phyloP scores from a whole-genome alignment of 2,329 filamentous ascomycete species.

The Nigrograna mackinnonii region DNA sequence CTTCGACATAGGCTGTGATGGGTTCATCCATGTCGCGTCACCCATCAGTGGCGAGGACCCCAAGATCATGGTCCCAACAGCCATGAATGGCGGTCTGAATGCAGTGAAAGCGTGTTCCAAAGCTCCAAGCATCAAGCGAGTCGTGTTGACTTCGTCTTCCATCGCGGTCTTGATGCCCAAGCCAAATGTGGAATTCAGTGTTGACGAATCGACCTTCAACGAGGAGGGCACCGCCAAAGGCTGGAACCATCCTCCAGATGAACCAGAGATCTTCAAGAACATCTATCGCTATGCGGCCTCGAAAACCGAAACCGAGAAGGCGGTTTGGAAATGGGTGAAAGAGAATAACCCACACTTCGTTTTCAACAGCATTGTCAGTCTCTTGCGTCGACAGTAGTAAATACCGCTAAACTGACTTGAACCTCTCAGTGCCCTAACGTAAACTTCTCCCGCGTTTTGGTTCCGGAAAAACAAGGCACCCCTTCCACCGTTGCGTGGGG shows the following conservation, averaged over 20 bases:
- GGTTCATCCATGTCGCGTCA: slow-evolving; percentile 49
- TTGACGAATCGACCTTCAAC: not conserved
- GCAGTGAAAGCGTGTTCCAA: slow-evolving; percentile 46
- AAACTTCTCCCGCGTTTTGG: slow-evolving; percentile 41
- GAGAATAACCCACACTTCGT: slow-evolving; percentile 49
- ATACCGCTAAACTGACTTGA: slow-evolving; percentile 2
- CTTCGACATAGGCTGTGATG: slow-evolving; percentile 34
- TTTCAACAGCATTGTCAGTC: slow-evolving; percentile 43
- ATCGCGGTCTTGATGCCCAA: slow-evolving; percentile 34
- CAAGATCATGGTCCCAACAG: slow-evolving; percentile 47
- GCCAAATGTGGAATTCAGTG: not conserved
- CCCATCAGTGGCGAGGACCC: slow-evolving; percentile 38
- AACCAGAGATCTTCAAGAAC: slow-evolving; percentile 17
- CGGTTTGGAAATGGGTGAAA: slow-evolving; percentile 51
- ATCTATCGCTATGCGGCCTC: slow-evolving; percentile 48
- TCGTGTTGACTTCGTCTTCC: slow-evolving; percentile 48
- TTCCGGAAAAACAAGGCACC: slow-evolving; percentile 35
- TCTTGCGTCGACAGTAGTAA: not conserved
- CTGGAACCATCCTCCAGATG: slow-evolving; percentile 27
- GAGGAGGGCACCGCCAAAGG: slow-evolving; percentile 25
- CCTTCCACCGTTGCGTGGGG: slow-evolving; percentile 32
- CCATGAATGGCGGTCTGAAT: slow-evolving; percentile 39
- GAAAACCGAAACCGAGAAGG: slow-evolving; percentile 52
- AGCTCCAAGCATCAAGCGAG: slow-evolving; percentile 44
- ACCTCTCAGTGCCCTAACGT: slow-evolving; percentile 31